A percentile compares a stretch with the other conserved stretches of the same genome.
These are phyloP conservation scores for Seminavis robusta DNA, from an alignment of 108 stramenopile genomes.

Conservation along the genomic window DNA sequence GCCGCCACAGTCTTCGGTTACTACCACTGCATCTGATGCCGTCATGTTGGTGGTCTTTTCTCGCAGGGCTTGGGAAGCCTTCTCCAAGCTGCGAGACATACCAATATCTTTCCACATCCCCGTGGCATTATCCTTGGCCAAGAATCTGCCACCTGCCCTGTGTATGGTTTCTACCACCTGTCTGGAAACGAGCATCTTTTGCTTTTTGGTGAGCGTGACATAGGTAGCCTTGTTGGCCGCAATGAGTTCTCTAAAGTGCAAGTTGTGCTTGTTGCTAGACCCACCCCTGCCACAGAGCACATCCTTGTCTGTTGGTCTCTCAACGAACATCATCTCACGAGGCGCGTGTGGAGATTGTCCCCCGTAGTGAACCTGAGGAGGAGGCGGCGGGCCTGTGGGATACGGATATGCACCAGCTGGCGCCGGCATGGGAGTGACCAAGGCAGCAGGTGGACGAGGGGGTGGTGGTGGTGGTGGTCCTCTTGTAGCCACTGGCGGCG, in stretches of 20 bases:
- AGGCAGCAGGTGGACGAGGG: too few relatives aligned
- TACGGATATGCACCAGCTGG: too few relatives aligned
- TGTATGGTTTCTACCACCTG: conserved; percentile 44
- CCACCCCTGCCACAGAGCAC: conserved; percentile 85
- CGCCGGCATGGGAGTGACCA: too few relatives aligned
- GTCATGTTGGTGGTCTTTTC: not conserved
- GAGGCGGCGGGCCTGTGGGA: too few relatives aligned
- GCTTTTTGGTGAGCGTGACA: conserved; percentile 52
- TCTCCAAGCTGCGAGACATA: conserved; percentile 50
- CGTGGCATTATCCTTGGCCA: conserved; percentile 44
- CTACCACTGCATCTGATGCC: too few relatives aligned
- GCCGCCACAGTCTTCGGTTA: too few relatives aligned
- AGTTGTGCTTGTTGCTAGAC: conserved; percentile 77
- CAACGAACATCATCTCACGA: too few relatives aligned
- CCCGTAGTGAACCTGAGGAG: too few relatives aligned
- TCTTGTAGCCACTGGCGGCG: too few relatives aligned
- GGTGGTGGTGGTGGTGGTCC: too few relatives aligned
- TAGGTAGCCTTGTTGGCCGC: conserved; percentile 53
- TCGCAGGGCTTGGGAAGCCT: conserved; percentile 48
- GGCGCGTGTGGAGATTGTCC: too few relatives aligned
- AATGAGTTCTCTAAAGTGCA: conserved; percentile 72
- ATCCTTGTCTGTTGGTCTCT: conserved; percentile 55
- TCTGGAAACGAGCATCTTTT: conserved; percentile 51
- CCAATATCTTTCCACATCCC: conserved; percentile 55
- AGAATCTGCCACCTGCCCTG: conserved; percentile 40